Conservation (phyloP, 2,329 filamentous ascomycete genomes). For the Xylariaceae sp. region DNA sequence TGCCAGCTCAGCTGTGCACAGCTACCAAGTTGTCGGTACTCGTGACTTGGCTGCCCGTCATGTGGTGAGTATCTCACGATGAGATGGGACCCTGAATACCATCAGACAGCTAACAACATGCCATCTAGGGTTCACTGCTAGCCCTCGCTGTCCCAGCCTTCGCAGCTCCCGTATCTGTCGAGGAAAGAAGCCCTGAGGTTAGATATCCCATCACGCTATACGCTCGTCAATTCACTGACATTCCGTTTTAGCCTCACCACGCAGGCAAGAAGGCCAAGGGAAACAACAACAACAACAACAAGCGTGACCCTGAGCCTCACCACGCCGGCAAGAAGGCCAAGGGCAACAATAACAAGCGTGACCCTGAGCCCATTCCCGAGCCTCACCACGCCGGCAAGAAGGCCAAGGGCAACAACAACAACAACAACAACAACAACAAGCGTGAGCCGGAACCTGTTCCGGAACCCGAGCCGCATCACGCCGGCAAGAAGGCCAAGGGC, state of each 20-base stretch:
- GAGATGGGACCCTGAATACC: background rate
- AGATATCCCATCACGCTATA: too few relatives aligned
- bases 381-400: background rate
- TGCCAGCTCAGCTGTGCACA: conserved; percentile 20
- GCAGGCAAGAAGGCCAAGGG: background rate
- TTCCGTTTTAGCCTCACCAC: too few relatives aligned
- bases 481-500: conserved; percentile 2
- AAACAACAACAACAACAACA: conserved; percentile 1
- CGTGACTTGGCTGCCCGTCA: conserved; percentile 17
- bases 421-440: conserved; percentile 2
- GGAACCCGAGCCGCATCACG: conserved; percentile 8
- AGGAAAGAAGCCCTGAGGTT: conserved; percentile 8
- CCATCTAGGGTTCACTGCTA: conserved; percentile 13
- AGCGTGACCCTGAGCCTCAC: conserved; percentile 3
- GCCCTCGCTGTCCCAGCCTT: conserved; percentile 18
- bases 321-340: background rate
- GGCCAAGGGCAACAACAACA: background rate
- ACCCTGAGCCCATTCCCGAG: conserved; percentile 4
- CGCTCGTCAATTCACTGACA: too few relatives aligned
- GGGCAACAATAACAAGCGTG: background rate
- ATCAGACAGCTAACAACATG: background rate
- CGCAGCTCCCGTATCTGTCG: conserved; percentile 16
- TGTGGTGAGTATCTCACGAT: conserved; percentile 4
- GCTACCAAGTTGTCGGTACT: conserved; percentile 19
- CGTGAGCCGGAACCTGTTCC: conserved; percentile 2